Evolutionary conservation across 176 grass and related monocot genomes (phyloP).

Genomic region (Oryza glumipatula): DNA sequence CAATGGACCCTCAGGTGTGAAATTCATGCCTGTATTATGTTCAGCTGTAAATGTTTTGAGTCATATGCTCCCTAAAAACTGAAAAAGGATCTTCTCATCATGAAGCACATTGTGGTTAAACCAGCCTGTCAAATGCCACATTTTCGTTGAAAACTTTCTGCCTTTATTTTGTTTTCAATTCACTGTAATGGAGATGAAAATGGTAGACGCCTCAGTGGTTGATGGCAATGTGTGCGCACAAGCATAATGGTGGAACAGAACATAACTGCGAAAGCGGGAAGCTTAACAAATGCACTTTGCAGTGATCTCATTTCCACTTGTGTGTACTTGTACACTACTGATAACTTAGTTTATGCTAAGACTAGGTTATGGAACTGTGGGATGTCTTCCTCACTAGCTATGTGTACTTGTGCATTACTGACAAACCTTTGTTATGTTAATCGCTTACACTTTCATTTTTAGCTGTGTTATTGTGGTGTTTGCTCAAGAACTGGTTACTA

Average conservation of each 20-base stretch:
- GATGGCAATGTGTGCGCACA: background rate
- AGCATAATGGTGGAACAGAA: background rate
- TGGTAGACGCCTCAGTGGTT: background rate
- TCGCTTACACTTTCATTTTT: background rate
- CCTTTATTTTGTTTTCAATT: background rate
- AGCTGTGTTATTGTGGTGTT: background rate
- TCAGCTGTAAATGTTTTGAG: background rate
- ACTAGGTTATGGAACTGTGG: background rate
- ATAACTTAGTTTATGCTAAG: background rate
- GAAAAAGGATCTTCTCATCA: background rate
- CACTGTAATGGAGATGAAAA: background rate
- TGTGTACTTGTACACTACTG: background rate
- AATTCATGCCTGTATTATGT: background rate
- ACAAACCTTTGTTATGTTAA: background rate
- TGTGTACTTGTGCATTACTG: slow-evolving; percentile 1
- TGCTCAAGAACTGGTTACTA: slow-evolving; percentile 17
- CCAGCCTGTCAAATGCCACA: background rate
- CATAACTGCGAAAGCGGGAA: slow-evolving; percentile 10
- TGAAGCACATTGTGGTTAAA: background rate
- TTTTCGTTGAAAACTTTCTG: background rate
- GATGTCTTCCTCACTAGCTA: background rate
- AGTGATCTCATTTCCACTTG: background rate
- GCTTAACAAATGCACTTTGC: background rate
- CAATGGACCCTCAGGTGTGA: slow-evolving; percentile 65
- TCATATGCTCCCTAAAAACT: background rate